Conservation (phyloP, 768 basidiomycete genomes). For the Cystofilobasidium capitatum region DNA sequence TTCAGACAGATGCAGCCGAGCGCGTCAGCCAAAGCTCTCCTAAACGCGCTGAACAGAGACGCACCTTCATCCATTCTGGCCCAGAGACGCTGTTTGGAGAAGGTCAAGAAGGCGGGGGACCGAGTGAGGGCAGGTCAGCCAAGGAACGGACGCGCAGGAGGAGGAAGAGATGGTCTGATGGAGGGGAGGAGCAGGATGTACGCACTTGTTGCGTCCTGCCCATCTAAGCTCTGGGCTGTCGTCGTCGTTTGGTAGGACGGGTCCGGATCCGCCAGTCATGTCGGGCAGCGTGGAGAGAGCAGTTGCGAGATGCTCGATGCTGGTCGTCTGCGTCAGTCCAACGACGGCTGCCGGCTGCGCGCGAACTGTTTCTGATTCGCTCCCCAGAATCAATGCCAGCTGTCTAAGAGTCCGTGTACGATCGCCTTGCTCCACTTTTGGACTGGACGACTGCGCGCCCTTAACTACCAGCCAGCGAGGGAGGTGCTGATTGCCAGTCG, state of each 20-base stretch:
- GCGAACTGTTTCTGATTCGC: no score
- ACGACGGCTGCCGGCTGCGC: no score
- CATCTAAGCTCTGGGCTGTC: slow-evolving; percentile 9
- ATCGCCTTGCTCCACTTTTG: no score
- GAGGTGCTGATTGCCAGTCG: no score
- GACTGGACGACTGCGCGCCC: no score
- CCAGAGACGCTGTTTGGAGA: slow-evolving; percentile 12
- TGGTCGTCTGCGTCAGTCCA: not conserved
- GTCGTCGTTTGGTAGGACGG: slow-evolving; percentile 11
- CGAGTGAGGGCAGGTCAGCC: not conserved
- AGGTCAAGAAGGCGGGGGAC: not conserved
- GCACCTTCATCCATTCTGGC: slow-evolving; percentile 16
- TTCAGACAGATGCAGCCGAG: not conserved
- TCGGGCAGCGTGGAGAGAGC: not conserved
- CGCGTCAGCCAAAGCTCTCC: not conserved
- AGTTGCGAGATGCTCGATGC: not conserved
- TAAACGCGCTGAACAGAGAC: not conserved
- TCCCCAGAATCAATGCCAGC: no score
- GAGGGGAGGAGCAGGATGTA: not conserved
- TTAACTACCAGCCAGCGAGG: no score
- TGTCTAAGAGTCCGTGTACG: no score
- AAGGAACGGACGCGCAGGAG: not conserved
- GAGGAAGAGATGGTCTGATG: not conserved
- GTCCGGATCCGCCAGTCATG: slow-evolving; percentile 14
- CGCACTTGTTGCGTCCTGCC: slow-evolving; percentile 19